Percentiles rank a stretch among this genome's conserved stretches.
These are phyloP conservation scores for Backusella luteola DNA, from an alignment of 192 early-diverging fungal species.

Conservation along the genomic window DNA sequence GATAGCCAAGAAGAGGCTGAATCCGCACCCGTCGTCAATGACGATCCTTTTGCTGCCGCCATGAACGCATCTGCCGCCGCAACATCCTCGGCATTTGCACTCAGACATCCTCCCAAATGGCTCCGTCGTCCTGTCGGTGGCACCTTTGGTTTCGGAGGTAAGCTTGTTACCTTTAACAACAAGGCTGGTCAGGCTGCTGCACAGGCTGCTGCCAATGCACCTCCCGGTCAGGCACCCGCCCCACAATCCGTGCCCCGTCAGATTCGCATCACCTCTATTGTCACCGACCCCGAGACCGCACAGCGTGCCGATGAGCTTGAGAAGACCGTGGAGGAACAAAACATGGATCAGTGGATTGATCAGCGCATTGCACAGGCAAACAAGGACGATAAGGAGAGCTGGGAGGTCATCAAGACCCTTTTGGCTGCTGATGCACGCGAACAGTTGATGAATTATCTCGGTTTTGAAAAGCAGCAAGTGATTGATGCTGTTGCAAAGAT, in stretches of 20 bases:
- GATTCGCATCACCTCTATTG: constrained; percentile 65
- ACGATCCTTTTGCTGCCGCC: constrained; percentile 76
- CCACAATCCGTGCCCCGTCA: constrained; percentile 32
- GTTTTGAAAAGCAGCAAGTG: constrained; percentile 74
- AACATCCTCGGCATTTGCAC: constrained; percentile 61
- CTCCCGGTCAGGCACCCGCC: constrained; percentile 38
- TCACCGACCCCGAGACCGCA: constrained; percentile 73
- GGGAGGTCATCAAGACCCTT: constrained; percentile 83
- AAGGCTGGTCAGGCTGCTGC: constrained; percentile 40
- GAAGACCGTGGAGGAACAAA: constrained; percentile 54
- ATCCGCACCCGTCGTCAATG: constrained; percentile 51
- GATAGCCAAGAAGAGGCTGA: constrained; percentile 33
- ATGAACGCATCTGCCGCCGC: constrained; percentile 8
- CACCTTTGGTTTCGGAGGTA: constrained; percentile 88
- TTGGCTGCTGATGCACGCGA: constrained; percentile 79
- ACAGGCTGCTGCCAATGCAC: constrained; percentile 24
- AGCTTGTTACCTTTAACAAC: constrained; percentile 76
- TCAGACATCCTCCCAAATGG: constrained; percentile 94
- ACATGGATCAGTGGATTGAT: constrained; percentile 29
- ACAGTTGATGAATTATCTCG: constrained; percentile 84
- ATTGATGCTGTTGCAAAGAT: constrained; percentile 60
- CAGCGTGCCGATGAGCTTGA: constrained; percentile 74
- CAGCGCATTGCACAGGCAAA: constrained; percentile 43
- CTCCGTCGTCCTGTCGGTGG: constrained; percentile 83
- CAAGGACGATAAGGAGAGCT: constrained; percentile 47